Base-by-base conservation (phyloP, 2,329 filamentous ascomycete species). In the Hypoxylon rubiginosum region DNA sequence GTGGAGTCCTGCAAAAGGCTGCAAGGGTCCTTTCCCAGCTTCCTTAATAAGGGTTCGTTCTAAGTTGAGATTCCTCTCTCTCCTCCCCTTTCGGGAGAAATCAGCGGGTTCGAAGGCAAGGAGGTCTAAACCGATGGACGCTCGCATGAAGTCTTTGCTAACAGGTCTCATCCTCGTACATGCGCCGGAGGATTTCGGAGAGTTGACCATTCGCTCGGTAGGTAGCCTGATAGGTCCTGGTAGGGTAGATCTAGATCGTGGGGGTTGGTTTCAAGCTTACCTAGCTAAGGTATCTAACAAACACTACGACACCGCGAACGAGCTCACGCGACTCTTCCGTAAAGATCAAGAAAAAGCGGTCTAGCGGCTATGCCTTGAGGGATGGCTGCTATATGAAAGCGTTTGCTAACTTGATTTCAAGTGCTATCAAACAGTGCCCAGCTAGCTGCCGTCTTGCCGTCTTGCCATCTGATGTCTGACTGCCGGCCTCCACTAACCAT, bases 231-330 rank as follows among this genome's bases (percentile, higher is more conserved):
- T 19, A 41, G 43, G 28, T 13, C n/a, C 28, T 39, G n/a, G 34
- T 46, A 58, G 21, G 21, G 19, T 4, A 49, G 54, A 64, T 62
- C 65, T 53, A 62, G 65, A 64, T 67, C 39, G 57, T 62, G 61
- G 53, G 57, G 57, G 52, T 32, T 36, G 54, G 36, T 21, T 52
- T 34, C 39, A 49, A 46, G 13, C 41, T 21, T 24, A 24, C 21
- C 21, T 2, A 24, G 2, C 21, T 4, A 24, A 4, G 21, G 2
- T 24, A 24, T 24, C 11, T 13, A 13, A 36, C 32, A 36, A n/a
- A 48, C 39, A 39, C 24, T 53, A 13, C 39, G 21, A 48, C 39
- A 39, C 24, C 41, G 19, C 39, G 21, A 19, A 7, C 13, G 24
- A 43, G n/a, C 19, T 50, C 13, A 46, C n/a, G 30, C 17, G 17